Base-by-base conservation (phyloP, 768 basidiomycete genomes). In the Boletus sp. region DNA sequence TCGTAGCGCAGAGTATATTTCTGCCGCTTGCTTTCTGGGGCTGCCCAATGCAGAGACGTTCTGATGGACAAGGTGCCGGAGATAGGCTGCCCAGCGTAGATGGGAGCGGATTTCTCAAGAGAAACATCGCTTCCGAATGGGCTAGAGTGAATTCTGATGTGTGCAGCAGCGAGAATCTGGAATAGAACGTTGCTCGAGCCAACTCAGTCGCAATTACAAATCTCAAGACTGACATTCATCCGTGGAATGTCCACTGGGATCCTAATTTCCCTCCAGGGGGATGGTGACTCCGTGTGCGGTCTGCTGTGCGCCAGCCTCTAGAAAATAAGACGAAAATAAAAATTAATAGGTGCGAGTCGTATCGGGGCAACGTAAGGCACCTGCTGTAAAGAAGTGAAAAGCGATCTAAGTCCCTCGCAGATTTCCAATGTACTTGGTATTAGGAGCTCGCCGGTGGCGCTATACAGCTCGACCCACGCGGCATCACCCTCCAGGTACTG, bases 41-140 rank as follows among this genome's bases (percentile, higher is more conserved):
- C 74, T 32, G 85, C 79, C 93, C 93, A 95, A 57, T 87, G 84
- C 64, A 91, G 87, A 4, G 87, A 85, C 0, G 88, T 90, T 34
- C 75, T 75, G 27, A 98, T 82, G 1, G 74, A 77, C 33, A 97
- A 70, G 11, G 74, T 75, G 1, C 85, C 84, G 17, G 82, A 74
- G n/a, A 96, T 79, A 0, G 93, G 90, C 61, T 95, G 90, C 0
- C 95, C 95, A 23, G 94, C 93, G 63, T 91, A 94, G 60, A 89
- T 72, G 3, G 79, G 75, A 5, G 72, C 65, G 14, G 68, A 51
- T 41, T 69, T 65, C 32, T 64, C 64, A 35, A 63, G 57, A 23
- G 51, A 54, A 39, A 59, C 63, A 35, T 60, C 73, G 49, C 63
- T 70, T 54, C 73, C 58, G 47, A 78, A 77, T 5, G 80, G 74